Conservation (phyloP, 1,284 basidiomycete species). For the Pyrrhoderma lamaoense region DNA sequence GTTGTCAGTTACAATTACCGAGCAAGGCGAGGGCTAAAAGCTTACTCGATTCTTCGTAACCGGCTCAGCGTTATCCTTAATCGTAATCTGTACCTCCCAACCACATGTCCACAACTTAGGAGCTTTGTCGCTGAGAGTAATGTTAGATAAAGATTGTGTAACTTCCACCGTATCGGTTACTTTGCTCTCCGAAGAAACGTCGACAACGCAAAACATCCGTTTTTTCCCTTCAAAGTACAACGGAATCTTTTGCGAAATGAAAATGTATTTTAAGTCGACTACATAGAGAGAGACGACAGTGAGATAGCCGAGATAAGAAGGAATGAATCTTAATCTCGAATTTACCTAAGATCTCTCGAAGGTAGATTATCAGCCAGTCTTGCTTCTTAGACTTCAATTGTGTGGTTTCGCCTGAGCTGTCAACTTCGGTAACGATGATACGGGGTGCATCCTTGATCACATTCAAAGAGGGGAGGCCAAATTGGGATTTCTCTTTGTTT, state of each 20-base stretch:
- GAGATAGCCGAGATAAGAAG: neutral
- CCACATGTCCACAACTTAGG: constrained; percentile 46
- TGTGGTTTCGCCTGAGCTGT: neutral
- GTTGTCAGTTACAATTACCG: neutral
- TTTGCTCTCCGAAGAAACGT: constrained; percentile 33
- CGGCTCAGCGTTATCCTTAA: constrained; percentile 30
- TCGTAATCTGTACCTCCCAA: constrained; percentile 54
- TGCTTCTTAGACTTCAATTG: constrained; percentile 14
- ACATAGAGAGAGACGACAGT: neutral
- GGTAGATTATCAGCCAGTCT: constrained; percentile 12
- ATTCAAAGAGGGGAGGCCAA: constrained; percentile 43
- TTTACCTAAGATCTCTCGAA: constrained; percentile 15
- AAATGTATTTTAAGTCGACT: constrained; percentile 17
- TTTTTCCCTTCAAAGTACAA: constrained; percentile 39
- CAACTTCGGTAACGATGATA: constrained; percentile 45
- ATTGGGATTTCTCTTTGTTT: constrained; percentile 33
- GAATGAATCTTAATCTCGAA: neutral
- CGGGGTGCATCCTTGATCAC: constrained; percentile 41
- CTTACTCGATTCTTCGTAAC: neutral
- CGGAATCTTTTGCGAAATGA: constrained; percentile 8
- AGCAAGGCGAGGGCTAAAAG: neutral
- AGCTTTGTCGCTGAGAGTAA: constrained; percentile 33
- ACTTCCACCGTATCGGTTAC: neutral
- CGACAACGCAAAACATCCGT: constrained; percentile 47
- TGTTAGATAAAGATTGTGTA: constrained; percentile 27